Conservation (phyloP, 192 early-diverging fungal genomes). For the Entomortierella lignicola region DNA sequence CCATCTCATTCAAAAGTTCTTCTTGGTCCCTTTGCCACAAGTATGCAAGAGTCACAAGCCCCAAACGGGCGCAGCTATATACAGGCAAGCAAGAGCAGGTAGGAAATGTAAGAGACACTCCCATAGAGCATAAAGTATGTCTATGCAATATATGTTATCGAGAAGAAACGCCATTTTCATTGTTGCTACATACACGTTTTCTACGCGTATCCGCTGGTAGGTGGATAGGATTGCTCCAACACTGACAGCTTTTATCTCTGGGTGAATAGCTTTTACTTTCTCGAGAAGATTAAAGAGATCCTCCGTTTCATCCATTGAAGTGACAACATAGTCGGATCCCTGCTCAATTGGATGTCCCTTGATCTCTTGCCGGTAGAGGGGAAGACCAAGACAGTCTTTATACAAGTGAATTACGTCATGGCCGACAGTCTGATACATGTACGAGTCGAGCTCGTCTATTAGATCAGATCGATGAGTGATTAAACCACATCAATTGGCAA, state of each 20-base stretch:
- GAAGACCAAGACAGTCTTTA: slow-evolving; percentile 86
- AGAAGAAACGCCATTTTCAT: no score
- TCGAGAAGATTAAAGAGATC: slow-evolving; percentile 84
- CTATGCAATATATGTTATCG: no score
- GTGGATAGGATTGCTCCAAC: slow-evolving; percentile 96
- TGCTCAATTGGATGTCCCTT: slow-evolving; percentile 73
- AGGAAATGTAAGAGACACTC: neutral
- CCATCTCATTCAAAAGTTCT: slow-evolving; percentile 89
- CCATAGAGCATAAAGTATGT: no score
- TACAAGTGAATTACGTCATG: slow-evolving; percentile 89
- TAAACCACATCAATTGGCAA: neutral
- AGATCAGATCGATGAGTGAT: neutral
- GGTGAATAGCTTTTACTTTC: slow-evolving; percentile 75
- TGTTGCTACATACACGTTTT: slow-evolving; percentile 79
- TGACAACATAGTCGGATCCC: slow-evolving; percentile 73
- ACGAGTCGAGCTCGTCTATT: slow-evolving; percentile 91
- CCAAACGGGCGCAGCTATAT: slow-evolving; percentile 83
- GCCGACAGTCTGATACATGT: slow-evolving; percentile 98
- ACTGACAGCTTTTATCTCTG: slow-evolving; percentile 87
- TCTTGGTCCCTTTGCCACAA: slow-evolving; percentile 92
- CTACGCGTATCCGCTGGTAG: slow-evolving; percentile 97
- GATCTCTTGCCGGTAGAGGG: slow-evolving; percentile 84
- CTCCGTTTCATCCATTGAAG: slow-evolving; percentile 91
- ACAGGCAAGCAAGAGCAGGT: neutral
- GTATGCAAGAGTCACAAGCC: slow-evolving; percentile 84